Evolutionary conservation across 2,329 filamentous ascomycete genomes (phyloP), one percentile per base, ranked within the genome.

Genomic region (Calonectria pseudoreteaudii): DNA sequence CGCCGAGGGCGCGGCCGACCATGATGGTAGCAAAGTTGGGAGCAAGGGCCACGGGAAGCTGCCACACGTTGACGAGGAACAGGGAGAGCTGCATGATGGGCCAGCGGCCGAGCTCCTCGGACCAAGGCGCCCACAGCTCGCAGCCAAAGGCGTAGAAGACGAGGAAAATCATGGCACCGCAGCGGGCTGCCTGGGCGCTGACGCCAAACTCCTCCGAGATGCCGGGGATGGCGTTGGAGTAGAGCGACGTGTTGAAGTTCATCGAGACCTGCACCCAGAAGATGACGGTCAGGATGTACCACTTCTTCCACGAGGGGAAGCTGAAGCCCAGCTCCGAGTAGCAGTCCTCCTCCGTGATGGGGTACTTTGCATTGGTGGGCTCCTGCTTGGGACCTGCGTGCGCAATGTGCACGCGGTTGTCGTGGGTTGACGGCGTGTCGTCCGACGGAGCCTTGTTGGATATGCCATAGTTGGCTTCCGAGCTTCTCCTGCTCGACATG

Each of bases 111-210:
- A 96, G 87, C 80, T 97, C 95, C 82, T 97, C 95, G 58, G 91
- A 94, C 94, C 94, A 97, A 0, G 95, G 95, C 0, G 95, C 95
- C 95, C 95, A 97, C 0, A 96, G 88, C 83, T 97, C 95, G 82
- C 95, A 97, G 44, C 95, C 95, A 82, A 97, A 96, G 47, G 94
- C 94, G 82, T 97, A 97, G 2, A 92, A 84, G 66, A 97, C 89
- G 49, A 97, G 85, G 85, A 96, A 97, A 75, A 95, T 91, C 85
- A 94, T 93, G 73, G 94, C 93, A 81, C 94, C 94, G 71, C 91
- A 90, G 69, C 94, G 91, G 6, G 93, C 94, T 5, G 90, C 91
- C 82, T 95, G 93, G 34, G 86, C 86, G 74, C 91, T 93, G 74
- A 96, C 92, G 60, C 85, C 77, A 77, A 94, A 97, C 74, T 95